Evolutionary conservation across 2,329 filamentous ascomycete species (phyloP).

Genomic region (Penicillium concentricum): DNA sequence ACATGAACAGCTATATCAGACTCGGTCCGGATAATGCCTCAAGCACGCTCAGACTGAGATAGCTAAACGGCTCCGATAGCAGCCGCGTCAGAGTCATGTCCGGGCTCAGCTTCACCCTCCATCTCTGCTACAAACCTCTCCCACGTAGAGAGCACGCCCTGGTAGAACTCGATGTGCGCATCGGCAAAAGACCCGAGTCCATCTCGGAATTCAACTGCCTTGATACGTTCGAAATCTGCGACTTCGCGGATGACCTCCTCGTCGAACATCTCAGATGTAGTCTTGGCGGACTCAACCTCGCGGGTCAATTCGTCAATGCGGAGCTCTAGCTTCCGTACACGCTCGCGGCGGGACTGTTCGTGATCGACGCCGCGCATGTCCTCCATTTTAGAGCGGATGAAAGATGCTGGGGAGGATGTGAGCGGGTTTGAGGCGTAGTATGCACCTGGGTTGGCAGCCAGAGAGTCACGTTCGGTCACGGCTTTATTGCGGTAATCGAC

Average conservation of each 20-base stretch:
- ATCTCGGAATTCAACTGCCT: conserved; percentile 85
- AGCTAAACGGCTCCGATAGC: conserved; percentile 19
- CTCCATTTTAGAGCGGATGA: conserved; percentile 91
- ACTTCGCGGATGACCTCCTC: conserved; percentile 95
- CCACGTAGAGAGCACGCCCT: conserved; percentile 77
- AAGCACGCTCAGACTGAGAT: background rate
- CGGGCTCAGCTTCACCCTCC: conserved; percentile 59
- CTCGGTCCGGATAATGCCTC: background rate
- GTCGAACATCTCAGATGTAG: conserved; percentile 87
- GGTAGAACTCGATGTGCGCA: conserved; percentile 84
- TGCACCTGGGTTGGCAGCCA: conserved; percentile 63
- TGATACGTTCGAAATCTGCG: conserved; percentile 92
- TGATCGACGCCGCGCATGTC: conserved; percentile 96
- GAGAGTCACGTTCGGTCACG: conserved; percentile 77
- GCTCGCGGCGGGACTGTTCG: conserved; percentile 82
- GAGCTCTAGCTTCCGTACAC: conserved; percentile 84
- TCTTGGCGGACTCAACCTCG: conserved; percentile 84
- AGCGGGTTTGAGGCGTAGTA: conserved; percentile 56
- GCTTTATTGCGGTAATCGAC: conserved; percentile 95
- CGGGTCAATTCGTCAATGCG: conserved; percentile 87
- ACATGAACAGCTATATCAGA: conserved; percentile 16
- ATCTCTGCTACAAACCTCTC: conserved; percentile 86
- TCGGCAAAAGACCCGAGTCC: conserved; percentile 81
- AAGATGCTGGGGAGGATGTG: conserved; percentile 71
- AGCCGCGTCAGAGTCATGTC: conserved; percentile 21